Evolutionary conservation across 352 stramenopile species (phyloP).

Genomic region (Hyaloperonospora arabidopsidis): DNA sequence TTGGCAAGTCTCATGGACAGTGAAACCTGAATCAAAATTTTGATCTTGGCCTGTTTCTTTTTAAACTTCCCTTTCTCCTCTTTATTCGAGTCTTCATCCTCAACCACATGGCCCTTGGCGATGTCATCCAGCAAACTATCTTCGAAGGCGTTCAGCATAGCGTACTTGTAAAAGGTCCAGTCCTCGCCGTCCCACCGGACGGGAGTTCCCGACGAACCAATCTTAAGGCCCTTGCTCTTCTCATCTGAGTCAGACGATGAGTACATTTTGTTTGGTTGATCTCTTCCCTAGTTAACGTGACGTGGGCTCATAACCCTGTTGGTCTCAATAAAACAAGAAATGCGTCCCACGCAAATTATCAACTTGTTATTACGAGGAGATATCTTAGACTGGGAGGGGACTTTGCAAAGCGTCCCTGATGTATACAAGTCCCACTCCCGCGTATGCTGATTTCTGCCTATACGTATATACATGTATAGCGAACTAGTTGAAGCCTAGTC

Average conservation of each 20-base stretch:
- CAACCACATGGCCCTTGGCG: not conserved
- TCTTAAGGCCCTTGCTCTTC: conserved; percentile 3
- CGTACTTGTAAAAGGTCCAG: conserved; percentile 16
- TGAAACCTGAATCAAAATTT: conserved; percentile 10
- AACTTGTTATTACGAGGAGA: not conserved
- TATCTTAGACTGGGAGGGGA: no score
- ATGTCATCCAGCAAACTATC: conserved; percentile 7
- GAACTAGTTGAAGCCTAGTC: no score
- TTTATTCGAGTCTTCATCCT: not conserved
- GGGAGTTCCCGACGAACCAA: conserved; percentile 2
- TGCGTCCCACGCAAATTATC: no score
- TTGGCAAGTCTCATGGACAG: conserved; percentile 7
- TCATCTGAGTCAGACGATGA: conserved; percentile 5
- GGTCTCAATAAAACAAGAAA: not conserved
- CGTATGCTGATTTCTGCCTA: no score
- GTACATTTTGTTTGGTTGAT: conserved; percentile 3
- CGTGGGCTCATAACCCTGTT: conserved; percentile 3
- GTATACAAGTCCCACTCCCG: no score
- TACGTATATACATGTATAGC: no score
- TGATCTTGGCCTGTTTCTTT: conserved; percentile 3
- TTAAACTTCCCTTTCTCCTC: conserved; percentile 5
- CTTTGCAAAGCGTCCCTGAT: no score
- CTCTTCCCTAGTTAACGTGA: no score
- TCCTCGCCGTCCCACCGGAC: conserved; percentile 13
- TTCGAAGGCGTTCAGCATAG: conserved; percentile 13